Evolutionary conservation across 164 flowering plant species (phyloP).

Genomic region (Aristolochia contorta): DNA sequence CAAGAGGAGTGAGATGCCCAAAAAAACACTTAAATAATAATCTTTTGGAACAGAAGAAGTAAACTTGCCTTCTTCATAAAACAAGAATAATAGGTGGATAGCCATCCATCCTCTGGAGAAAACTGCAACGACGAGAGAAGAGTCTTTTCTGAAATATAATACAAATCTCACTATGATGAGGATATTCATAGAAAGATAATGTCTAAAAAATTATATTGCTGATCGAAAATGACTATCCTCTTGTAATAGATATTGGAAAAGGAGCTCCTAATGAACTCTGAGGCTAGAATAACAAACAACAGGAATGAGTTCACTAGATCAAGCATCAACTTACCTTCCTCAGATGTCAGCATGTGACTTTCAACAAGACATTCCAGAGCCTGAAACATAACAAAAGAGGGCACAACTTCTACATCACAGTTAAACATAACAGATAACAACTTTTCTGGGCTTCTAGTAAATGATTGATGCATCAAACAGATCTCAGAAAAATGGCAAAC

Average conservation of each 20-base stretch:
- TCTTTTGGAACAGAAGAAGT: neutral
- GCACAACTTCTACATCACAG: too few species aligned
- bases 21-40: neutral
- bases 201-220: too few species aligned
- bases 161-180: constrained; percentile 2
- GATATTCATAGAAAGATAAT: neutral
- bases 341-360: constrained; percentile 87
- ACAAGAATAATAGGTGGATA: constrained; percentile 85
- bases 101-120: constrained; percentile 84
- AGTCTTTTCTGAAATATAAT: constrained; percentile 44
- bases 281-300: neutral
- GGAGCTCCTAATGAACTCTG: too few species aligned
- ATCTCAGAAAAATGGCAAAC: too few species aligned
- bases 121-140: constrained; percentile 74
- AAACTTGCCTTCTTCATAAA: constrained; percentile 66
- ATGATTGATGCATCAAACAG: too few species aligned
- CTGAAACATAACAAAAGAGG: constrained; percentile 25
- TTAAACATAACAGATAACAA: too few species aligned
- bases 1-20: constrained; percentile 1
- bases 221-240: too few species aligned
- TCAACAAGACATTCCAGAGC: constrained; percentile 93
- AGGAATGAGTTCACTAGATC: neutral
- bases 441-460: too few species aligned
- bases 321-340: constrained; percentile 51
- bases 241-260: too few species aligned